These are phyloP conservation scores for Boletellus sp. DNA, from an alignment of 768 basidiomycete genomes.

Conservation along the genomic window DNA sequence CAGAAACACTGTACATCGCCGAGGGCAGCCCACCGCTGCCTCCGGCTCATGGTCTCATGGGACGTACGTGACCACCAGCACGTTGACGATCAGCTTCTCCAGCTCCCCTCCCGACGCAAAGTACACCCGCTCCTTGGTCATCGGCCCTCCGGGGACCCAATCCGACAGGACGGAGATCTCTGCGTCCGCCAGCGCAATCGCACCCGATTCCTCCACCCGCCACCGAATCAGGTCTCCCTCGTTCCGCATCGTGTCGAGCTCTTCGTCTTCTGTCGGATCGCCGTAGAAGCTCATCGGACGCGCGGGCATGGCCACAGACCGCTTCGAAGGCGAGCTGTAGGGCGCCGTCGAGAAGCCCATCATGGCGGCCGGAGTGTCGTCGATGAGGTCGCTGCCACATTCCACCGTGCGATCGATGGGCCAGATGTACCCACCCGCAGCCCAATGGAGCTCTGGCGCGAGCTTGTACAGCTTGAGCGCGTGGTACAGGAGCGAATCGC, in stretches of 20 bases:
- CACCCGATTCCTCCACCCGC: constrained; percentile 66
- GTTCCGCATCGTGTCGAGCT: constrained; percentile 23
- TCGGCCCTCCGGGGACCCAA: constrained; percentile 36
- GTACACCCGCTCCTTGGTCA: constrained; percentile 65
- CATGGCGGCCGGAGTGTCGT: constrained; percentile 23
- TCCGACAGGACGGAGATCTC: constrained; percentile 62
- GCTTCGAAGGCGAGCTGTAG: constrained; percentile 21
- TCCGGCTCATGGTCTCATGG: constrained; percentile 34
- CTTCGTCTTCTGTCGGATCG: constrained; percentile 38
- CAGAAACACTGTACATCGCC: no score
- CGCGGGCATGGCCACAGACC: constrained; percentile 33
- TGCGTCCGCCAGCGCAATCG: constrained; percentile 57
- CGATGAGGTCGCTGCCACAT: constrained; percentile 43
- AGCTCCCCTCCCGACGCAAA: constrained; percentile 64
- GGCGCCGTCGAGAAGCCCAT: constrained; percentile 24
- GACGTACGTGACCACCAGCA: constrained; percentile 67
- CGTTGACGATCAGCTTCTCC: constrained; percentile 73
- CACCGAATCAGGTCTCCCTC: constrained; percentile 41
- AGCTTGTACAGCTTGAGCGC: constrained; percentile 76
- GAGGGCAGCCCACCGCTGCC: no score
- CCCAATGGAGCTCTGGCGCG: constrained; percentile 71
- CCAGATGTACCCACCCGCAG: constrained; percentile 82
- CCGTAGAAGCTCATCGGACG: constrained; percentile 43
- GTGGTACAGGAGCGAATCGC: constrained; percentile 71
- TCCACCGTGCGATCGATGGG: constrained; percentile 69